phyloP scores from a whole-genome alignment of 176 grass and related monocot genomes.

The Eragrostis nindensis region DNA sequence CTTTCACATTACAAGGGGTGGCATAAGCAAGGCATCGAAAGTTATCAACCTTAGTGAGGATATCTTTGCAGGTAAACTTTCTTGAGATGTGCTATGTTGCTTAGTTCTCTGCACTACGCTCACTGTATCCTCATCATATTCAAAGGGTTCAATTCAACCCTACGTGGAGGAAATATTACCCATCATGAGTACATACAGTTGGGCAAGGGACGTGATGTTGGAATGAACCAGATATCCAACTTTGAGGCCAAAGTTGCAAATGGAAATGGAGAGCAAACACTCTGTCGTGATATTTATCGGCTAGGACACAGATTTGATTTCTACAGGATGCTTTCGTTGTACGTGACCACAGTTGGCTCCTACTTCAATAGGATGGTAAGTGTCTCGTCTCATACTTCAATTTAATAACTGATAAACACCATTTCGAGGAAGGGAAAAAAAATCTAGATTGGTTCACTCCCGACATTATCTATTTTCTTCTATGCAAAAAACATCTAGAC shows the following conservation, averaged over 20 bases:
- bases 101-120: conserved; percentile 26
- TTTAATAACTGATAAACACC: conserved; percentile 25
- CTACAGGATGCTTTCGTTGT: conserved; percentile 70
- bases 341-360: conserved; percentile 76
- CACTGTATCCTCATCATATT: conserved; percentile 12
- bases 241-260: conserved; percentile 83
- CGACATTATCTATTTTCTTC: neutral
- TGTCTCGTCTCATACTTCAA: conserved; percentile 28
- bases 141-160: conserved; percentile 70
- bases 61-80: conserved; percentile 73
- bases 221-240: conserved; percentile 80
- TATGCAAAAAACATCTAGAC: neutral
- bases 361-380: conserved; percentile 77
- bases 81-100: conserved; percentile 1
- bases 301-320: conserved; percentile 79
- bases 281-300: conserved; percentile 74
- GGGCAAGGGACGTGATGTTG: conserved; percentile 81
- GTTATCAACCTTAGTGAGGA: conserved; percentile 78
- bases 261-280: conserved; percentile 78
- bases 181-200: conserved; percentile 83
- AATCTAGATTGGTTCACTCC: conserved; percentile 19
- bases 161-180: conserved; percentile 67
- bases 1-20: conserved; percentile 81
- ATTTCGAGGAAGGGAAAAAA: conserved; percentile 21
- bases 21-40: conserved; percentile 79